Evolutionary conservation across 148 eudicot genomes (phyloP).

Genomic region (Dianthus caryophyllus): DNA sequence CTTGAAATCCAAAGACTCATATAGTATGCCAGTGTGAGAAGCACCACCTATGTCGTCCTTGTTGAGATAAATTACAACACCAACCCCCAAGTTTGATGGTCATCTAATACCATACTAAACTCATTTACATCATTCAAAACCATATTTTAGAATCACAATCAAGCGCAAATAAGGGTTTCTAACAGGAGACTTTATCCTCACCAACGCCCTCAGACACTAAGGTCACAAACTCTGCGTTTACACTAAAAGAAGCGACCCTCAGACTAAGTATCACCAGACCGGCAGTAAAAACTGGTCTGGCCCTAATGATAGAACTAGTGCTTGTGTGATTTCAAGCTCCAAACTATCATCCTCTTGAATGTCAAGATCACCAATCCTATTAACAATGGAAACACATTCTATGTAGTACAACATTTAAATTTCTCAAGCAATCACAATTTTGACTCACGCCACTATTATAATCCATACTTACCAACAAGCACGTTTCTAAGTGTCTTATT

Average conservation of each 20-base stretch:
- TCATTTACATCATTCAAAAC: conserved; percentile 5
- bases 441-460: background rate
- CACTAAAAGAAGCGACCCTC: background rate
- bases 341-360: background rate
- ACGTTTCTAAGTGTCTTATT: too few relatives aligned
- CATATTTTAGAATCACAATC: background rate
- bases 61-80: background rate
- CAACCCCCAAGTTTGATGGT: background rate
- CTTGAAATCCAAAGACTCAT: background rate
- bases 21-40: background rate
- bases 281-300: background rate
- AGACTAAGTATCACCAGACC: background rate
- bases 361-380: background rate
- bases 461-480: too few relatives aligned
- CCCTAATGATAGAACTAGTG: background rate
- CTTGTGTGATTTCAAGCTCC: background rate
- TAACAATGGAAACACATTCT: background rate
- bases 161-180: background rate
- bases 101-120: background rate
- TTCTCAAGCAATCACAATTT: background rate
- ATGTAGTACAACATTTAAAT: background rate
- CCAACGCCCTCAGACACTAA: background rate
- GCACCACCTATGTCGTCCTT: background rate
- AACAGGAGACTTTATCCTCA: conserved; percentile 5
- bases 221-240: background rate